phyloP scores from a whole-genome alignment of 306 rosid species.

The Bauhinia variegata region DNA sequence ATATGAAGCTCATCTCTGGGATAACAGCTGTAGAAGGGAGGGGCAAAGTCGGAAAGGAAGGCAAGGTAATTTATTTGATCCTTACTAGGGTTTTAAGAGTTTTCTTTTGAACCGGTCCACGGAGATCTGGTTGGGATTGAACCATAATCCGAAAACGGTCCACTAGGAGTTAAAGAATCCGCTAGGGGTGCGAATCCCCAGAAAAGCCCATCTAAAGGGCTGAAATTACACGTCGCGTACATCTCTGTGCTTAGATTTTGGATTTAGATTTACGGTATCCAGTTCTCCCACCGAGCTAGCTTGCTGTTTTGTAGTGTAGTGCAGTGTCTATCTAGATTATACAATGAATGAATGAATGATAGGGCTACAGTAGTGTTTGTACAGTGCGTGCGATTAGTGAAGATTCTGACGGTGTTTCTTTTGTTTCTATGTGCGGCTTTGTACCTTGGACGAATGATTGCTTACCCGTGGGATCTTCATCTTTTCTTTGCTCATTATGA shows the following conservation, averaged over 20 bases:
- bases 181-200: slow-evolving; percentile 44
- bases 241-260: not conserved
- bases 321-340: not conserved
- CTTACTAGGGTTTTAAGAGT: slow-evolving; percentile 15
- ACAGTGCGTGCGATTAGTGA: too few species aligned
- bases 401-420: slow-evolving; percentile 58
- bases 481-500: too few species aligned
- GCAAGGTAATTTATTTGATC: slow-evolving; percentile 63
- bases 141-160: slow-evolving; percentile 28
- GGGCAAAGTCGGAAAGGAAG: slow-evolving; percentile 98
- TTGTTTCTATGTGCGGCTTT: slow-evolving; percentile 39
- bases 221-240: slow-evolving; percentile 34
- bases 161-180: slow-evolving; percentile 47
- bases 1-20: slow-evolving; percentile 99
- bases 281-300: too few species aligned
- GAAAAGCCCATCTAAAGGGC: slow-evolving; percentile 38
- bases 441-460: slow-evolving; percentile 54
- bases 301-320: not conserved
- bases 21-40: slow-evolving; percentile 94
- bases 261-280: slow-evolving; percentile 6
- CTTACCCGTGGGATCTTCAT: too few species aligned
- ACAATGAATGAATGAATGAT: not conserved
- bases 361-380: not conserved
- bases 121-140: slow-evolving; percentile 47
- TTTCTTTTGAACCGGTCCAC: slow-evolving; percentile 39